A percentile compares a stretch with the other conserved stretches of the same genome.
phyloP scores from a whole-genome alignment of 2,329 filamentous ascomycete species.

The Xylariaceae sp. region DNA sequence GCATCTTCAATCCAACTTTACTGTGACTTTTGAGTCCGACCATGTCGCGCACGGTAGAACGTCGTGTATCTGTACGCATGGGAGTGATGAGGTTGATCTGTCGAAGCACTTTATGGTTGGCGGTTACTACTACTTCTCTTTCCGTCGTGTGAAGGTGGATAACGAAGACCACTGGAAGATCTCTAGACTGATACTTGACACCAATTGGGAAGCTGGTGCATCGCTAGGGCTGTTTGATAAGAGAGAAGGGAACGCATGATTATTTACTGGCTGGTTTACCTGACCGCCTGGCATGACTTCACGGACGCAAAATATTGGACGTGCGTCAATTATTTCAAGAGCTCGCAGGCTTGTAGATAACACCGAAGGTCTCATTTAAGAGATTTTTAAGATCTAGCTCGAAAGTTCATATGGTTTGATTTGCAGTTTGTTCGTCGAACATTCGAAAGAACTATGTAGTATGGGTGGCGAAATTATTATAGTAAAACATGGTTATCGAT shows the following conservation, averaged over 20 bases:
- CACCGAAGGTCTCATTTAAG: too few relatives aligned
- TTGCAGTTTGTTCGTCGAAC: too few relatives aligned
- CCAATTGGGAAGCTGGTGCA: slow-evolving; percentile 1
- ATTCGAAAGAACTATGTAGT: too few relatives aligned
- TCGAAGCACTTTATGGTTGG: slow-evolving; percentile 9
- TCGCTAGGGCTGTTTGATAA: slow-evolving; percentile 3
- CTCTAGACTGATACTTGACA: slow-evolving; percentile 3
- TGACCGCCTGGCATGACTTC: too few relatives aligned
- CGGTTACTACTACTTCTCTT: slow-evolving; percentile 3
- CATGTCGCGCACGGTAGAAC: not conserved
- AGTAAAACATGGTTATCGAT: too few relatives aligned
- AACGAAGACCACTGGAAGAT: not conserved
- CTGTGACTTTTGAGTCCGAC: not conserved
- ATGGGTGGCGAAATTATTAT: too few relatives aligned
- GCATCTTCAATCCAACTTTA: slow-evolving; percentile 8
- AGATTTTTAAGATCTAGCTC: too few relatives aligned
- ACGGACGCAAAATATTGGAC: too few relatives aligned
- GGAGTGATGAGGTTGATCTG: not conserved
- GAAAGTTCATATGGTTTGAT: too few relatives aligned
- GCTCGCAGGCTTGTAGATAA: too few relatives aligned
- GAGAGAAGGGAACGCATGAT: not conserved
- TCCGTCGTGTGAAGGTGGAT: not conserved
- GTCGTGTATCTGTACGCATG: slow-evolving; percentile 1
- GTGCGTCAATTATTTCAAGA: too few relatives aligned
- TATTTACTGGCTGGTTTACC: not conserved